These are phyloP conservation scores for Posidonia oceanica DNA, from an alignment of 116 monocot genomes.

Conservation along the genomic window DNA sequence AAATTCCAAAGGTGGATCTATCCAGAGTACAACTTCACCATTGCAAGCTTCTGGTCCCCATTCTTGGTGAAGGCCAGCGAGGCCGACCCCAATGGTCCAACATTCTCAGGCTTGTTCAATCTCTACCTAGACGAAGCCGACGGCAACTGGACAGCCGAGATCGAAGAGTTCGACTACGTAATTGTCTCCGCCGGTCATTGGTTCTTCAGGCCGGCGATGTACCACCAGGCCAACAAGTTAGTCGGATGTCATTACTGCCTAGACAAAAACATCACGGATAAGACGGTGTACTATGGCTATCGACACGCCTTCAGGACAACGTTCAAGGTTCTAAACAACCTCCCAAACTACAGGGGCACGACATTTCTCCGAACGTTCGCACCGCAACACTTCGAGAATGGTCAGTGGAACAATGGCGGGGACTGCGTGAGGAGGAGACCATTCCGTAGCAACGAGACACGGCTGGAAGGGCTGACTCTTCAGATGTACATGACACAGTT, in stretches of 20 bases:
- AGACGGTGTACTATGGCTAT: slow-evolving; percentile 9
- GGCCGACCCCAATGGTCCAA: slow-evolving; percentile 1
- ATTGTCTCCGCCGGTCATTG: slow-evolving; percentile 51
- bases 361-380: slow-evolving; percentile 35
- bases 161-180: slow-evolving; percentile 29
- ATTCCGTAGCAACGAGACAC: slow-evolving; percentile 20
- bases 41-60: slow-evolving; percentile 28
- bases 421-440: slow-evolving; percentile 38
- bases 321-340: slow-evolving; percentile 13
- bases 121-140: slow-evolving; percentile 50
- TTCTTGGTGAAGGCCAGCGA: slow-evolving; percentile 16
- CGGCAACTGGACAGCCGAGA: slow-evolving; percentile 21
- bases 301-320: slow-evolving; percentile 33
- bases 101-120: slow-evolving; percentile 10
- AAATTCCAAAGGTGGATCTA: slow-evolving; percentile 17
- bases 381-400: slow-evolving; percentile 58
- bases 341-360: slow-evolving; percentile 21
- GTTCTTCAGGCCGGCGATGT: slow-evolving; percentile 46
- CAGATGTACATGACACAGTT: slow-evolving; percentile 26
- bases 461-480: slow-evolving; percentile 16
- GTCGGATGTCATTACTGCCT: slow-evolving; percentile 23
- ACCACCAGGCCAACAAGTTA: slow-evolving; percentile 9
- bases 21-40: slow-evolving; percentile 21
- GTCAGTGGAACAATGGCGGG: slow-evolving; percentile 46
- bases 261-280: neutral